Conservation (phyloP, 1,284 basidiomycete genomes). For the Mycosarcoma maydis region DNA sequence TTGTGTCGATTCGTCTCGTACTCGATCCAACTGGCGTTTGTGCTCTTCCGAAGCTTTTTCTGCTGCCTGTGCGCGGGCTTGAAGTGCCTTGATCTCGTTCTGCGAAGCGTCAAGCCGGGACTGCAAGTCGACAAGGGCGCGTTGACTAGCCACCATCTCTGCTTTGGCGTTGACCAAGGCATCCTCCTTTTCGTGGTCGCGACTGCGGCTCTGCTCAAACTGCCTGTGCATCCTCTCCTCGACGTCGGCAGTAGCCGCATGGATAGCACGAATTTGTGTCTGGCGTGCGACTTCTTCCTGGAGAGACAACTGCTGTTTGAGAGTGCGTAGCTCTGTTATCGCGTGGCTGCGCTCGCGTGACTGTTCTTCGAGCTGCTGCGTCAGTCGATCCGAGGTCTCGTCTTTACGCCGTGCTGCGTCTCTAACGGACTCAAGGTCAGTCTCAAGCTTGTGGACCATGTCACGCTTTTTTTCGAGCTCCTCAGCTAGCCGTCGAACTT, state of each 20-base stretch:
- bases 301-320: constrained; percentile 9
- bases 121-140: constrained; percentile 22
- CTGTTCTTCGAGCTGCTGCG: constrained; percentile 32
- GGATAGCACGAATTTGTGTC: constrained; percentile 14
- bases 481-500: constrained; percentile 30
- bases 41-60: constrained; percentile 20
- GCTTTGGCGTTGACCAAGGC: constrained; percentile 29
- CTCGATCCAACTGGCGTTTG: constrained; percentile 16
- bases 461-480: constrained; percentile 32
- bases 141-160: constrained; percentile 20
- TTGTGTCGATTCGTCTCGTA: constrained; percentile 5
- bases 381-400: constrained; percentile 19
- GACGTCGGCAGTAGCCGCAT: constrained; percentile 20
- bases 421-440: constrained; percentile 12
- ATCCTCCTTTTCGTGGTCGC: constrained; percentile 31
- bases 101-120: constrained; percentile 11
- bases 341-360: constrained; percentile 26
- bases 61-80: constrained; percentile 20
- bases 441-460: constrained; percentile 23
- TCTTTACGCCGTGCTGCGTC: constrained; percentile 16
- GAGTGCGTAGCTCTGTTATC: constrained; percentile 11
- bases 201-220: constrained; percentile 19
- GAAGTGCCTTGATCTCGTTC: constrained; percentile 19
- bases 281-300: constrained; percentile 19
- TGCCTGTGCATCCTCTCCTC: constrained; percentile 22